phyloP scores from a whole-genome alignment of 2,329 filamentous ascomycete species.

The Corinectria fuckeliana region DNA sequence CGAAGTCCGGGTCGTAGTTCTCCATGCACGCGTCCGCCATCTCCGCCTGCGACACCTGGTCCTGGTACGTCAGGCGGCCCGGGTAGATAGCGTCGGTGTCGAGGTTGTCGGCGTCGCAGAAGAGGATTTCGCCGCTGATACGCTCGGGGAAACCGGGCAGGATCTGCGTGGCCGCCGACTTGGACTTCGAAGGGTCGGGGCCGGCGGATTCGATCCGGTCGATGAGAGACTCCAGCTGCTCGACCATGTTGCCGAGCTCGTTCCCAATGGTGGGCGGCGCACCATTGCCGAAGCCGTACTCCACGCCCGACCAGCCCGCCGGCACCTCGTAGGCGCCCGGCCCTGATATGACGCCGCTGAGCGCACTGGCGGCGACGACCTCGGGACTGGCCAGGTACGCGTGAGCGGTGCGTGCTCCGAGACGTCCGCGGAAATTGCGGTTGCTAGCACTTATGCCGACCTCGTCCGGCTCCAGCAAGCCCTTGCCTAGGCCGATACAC shows the following conservation, averaged over 20 bases:
- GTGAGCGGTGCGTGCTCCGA: constrained; percentile 71
- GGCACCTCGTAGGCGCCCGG: no score
- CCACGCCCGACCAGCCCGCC: no score
- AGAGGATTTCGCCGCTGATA: neutral
- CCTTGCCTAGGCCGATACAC: constrained; percentile 84
- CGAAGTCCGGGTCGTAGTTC: neutral
- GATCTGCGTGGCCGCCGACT: neutral
- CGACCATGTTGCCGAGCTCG: neutral
- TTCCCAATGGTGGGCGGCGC: no score
- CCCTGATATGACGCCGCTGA: no score
- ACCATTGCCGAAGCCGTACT: no score
- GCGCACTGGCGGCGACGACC: constrained; percentile 91
- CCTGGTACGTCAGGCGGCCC: neutral
- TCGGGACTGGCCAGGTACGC: constrained; percentile 90
- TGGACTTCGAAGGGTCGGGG: neutral
- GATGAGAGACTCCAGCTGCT: neutral
- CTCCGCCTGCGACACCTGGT: neutral
- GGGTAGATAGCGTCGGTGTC: neutral
- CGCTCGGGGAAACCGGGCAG: neutral
- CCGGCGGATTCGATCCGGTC: neutral
- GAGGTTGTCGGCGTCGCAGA: neutral
- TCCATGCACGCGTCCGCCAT: neutral
- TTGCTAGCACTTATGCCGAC: constrained; percentile 85
- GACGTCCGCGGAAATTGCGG: constrained; percentile 89
- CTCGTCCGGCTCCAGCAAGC: constrained; percentile 83